Conservation (phyloP, 495 filamentous ascomycete species). For the Neurospora sp. region DNA sequence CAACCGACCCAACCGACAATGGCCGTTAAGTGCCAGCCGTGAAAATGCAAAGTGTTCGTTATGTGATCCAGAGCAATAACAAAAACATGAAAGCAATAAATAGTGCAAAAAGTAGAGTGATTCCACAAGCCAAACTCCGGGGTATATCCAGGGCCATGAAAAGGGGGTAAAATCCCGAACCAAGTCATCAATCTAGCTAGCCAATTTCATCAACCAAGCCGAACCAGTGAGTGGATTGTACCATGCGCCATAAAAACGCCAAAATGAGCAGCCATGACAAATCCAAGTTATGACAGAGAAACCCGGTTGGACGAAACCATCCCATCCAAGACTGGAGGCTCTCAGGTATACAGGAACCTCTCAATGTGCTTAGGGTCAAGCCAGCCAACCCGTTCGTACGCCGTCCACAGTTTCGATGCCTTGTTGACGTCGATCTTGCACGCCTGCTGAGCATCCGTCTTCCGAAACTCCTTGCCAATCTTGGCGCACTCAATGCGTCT, state of each 20-base stretch:
- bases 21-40: background rate
- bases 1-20: background rate
- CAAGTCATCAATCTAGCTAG: background rate
- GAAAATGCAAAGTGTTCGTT: background rate
- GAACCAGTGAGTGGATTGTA: background rate
- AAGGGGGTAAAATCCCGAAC: background rate
- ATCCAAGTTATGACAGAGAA: background rate
- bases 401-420: constrained; percentile 88
- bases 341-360: constrained; percentile 31
- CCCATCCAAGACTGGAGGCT: background rate
- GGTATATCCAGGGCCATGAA: background rate
- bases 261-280: background rate
- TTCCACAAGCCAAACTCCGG: background rate
- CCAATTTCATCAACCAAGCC: background rate
- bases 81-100: background rate
- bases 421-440: constrained; percentile 99
- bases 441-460: constrained; percentile 94
- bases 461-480: constrained; percentile 80
- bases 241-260: constrained; percentile 1
- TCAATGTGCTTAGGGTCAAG: constrained; percentile 56
- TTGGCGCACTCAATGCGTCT: constrained; percentile 58
- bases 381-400: constrained; percentile 86
- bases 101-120: background rate
- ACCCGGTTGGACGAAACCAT: constrained; percentile 6
- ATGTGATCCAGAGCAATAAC: constrained; percentile 2